These are phyloP conservation scores for Candida alai DNA, from an alignment of 805 yeast species.

Conservation along the genomic window DNA sequence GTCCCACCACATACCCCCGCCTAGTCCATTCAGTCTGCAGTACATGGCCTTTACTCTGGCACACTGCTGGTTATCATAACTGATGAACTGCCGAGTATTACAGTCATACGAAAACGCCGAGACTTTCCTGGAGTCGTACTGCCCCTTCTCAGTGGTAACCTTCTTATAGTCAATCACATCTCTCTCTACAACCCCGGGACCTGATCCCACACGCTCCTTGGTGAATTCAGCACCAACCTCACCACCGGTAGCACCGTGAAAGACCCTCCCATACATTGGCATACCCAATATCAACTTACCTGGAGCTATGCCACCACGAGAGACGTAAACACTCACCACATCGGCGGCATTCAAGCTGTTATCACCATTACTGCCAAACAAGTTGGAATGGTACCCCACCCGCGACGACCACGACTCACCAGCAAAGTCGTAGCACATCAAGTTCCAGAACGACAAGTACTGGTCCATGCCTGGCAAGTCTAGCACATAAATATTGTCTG, in stretches of 20 bases:
- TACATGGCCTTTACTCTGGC: constrained; percentile 57
- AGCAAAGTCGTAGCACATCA: constrained; percentile 88
- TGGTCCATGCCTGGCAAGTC: constrained; percentile 52
- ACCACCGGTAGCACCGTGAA: constrained; percentile 27
- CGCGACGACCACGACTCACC: constrained; percentile 65
- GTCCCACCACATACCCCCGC: constrained; percentile 97
- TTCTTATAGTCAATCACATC: constrained; percentile 50
- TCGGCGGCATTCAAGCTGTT: constrained; percentile 45
- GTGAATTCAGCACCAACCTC: constrained; percentile 41
- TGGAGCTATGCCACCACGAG: constrained; percentile 39
- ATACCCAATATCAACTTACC: constrained; percentile 71
- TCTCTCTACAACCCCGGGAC: constrained; percentile 37
- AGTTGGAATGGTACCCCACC: constrained; percentile 68
- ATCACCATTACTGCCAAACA: constrained; percentile 42
- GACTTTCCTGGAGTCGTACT: constrained; percentile 46
- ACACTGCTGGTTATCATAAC: constrained; percentile 63
- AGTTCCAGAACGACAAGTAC: constrained; percentile 66
- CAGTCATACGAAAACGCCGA: constrained; percentile 52
- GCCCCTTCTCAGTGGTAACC: constrained; percentile 45
- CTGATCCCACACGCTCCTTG: constrained; percentile 7
- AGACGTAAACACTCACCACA: constrained; percentile 45
- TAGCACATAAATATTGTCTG: constrained; percentile 40
- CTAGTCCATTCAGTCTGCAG: constrained; percentile 46
- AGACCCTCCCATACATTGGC: constrained; percentile 73
- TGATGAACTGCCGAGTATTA: constrained; percentile 38